Percentiles rank a stretch among this genome's conserved stretches.
These are phyloP conservation scores for Nevesoporus exiguus DNA, from an alignment of 768 basidiomycete genomes.

Conservation along the genomic window DNA sequence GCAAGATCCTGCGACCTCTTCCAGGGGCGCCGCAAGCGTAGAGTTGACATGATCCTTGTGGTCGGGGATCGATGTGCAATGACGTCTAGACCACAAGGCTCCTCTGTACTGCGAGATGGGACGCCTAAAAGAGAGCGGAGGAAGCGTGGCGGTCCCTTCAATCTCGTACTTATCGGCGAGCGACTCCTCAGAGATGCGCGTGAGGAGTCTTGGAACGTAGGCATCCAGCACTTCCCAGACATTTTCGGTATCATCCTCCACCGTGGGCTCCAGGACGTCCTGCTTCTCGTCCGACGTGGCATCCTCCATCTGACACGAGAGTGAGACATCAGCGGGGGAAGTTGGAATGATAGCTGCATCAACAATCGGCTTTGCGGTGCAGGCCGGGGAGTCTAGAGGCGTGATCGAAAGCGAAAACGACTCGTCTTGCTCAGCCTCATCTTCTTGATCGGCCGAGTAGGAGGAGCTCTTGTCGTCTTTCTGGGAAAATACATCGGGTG, in stretches of 20 bases:
- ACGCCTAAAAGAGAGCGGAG: slow-evolving; percentile 2
- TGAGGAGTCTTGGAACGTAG: slow-evolving; percentile 4
- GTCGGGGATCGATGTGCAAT: not conserved
- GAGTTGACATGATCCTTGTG: not conserved
- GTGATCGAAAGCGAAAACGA: not conserved
- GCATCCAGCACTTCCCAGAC: slow-evolving; percentile 1
- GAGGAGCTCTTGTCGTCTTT: not conserved
- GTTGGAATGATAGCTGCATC: not conserved
- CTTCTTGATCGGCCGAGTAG: slow-evolving; percentile 8
- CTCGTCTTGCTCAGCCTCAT: not conserved
- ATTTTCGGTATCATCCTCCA: not conserved
- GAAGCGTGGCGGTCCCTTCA: not conserved
- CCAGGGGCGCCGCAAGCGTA: not conserved
- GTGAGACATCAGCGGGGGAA: not conserved
- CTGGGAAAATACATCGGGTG: not conserved
- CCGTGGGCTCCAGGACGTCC: not conserved
- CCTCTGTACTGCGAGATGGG: not conserved
- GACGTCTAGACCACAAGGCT: not conserved
- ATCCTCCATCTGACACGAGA: not conserved
- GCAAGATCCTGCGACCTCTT: not conserved
- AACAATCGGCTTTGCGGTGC: not conserved
- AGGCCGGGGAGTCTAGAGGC: not conserved
- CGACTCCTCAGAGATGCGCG: slow-evolving; percentile 8
- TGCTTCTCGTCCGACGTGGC: not conserved
- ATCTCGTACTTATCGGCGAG: slow-evolving; percentile 2